Base-by-base conservation (phyloP, 148 eudicot species). In the Chenopodium suecicum region DNA sequence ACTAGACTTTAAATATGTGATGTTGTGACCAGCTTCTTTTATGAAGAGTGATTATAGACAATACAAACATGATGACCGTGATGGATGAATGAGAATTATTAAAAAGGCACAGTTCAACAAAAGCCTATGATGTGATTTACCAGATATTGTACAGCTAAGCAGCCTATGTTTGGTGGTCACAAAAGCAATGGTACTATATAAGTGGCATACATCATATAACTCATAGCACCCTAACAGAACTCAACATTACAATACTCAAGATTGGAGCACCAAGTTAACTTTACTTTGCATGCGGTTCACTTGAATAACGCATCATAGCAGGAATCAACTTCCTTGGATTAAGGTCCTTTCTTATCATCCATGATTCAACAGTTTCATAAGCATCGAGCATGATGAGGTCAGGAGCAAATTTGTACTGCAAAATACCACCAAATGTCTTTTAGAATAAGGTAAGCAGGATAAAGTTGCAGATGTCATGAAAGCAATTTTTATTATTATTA, bases 301-400 rank as follows among this genome's bases (percentile, higher is more conserved):
- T 91, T 82, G 98, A 94, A 89, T 96, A 96, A 46, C 98, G 94
- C 99, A 96, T 91, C 99, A 96, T 94, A 71, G 99, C 99, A 83
- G 98, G 98, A 88, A 96, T 92, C 81, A 96, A 83, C 87, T 92
- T 96, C 86, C 97, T 91, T 44, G 98, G 99, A 79, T 94, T 92
- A 83, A 96, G 88, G 82, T 94, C 88, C 78, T 86, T 90, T 46
- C 88, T 92, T 78, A 84, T 94, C 99, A 96, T 92, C 99, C 99
- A 96, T 73, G 98, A 89, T 84, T 96, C 98, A 78, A 96, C 97
- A 85, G 98, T 96, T 88, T 96, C 99, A 87, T 96, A 96, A 67
- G 99, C 99, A 89, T 96, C 99, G 71, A 94, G 94, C 99, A 94
- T 94, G 87, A 96, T 92, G 79, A 96, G 98, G 46, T 96, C 98